A percentile compares a stretch with the other conserved stretches of the same genome.
These are phyloP conservation scores for Diaporthe citri DNA, from an alignment of 2,329 filamentous ascomycete species.

Conservation along the genomic window DNA sequence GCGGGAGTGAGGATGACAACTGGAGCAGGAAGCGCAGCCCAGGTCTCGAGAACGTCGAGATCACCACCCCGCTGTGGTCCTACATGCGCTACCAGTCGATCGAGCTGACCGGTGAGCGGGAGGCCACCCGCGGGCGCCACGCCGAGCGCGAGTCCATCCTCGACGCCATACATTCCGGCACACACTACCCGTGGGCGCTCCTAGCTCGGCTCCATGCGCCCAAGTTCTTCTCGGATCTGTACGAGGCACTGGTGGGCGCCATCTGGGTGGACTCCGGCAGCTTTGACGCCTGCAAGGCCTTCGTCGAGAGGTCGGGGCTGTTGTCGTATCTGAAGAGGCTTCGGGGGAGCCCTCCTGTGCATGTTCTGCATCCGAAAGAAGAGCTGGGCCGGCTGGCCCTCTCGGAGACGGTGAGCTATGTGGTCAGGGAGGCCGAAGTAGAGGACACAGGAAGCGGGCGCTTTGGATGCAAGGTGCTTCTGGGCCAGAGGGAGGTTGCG, in stretches of 20 bases:
- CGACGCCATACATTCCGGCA: conserved; percentile 61
- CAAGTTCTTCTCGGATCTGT: conserved; percentile 87
- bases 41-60: conserved; percentile 40
- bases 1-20: conserved; percentile 7
- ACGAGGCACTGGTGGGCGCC: conserved; percentile 85
- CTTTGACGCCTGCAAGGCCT: conserved; percentile 66
- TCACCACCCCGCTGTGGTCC: conserved; percentile 68
- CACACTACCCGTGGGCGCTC: conserved; percentile 80
- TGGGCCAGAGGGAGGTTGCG: conserved; percentile 62
- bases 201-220: conserved; percentile 74
- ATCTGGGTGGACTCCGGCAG: conserved; percentile 85
- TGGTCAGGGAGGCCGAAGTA: conserved; percentile 47
- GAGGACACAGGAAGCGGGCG: conserved; percentile 41
- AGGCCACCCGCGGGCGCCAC: conserved; percentile 60
- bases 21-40: conserved; percentile 43
- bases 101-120: conserved; percentile 62
- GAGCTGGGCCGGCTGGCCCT: conserved; percentile 72
- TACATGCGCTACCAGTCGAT: conserved; percentile 74
- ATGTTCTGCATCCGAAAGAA: conserved; percentile 76
- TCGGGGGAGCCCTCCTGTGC: conserved; percentile 65
- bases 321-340: conserved; percentile 72
- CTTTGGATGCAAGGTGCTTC: conserved; percentile 61
- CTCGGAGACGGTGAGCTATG: conserved; percentile 67
- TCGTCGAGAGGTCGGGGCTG: conserved; percentile 76
- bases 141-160: conserved; percentile 59